Conservation (phyloP, 805 yeast genomes). For the Alloascoidea hylecoeti region DNA sequence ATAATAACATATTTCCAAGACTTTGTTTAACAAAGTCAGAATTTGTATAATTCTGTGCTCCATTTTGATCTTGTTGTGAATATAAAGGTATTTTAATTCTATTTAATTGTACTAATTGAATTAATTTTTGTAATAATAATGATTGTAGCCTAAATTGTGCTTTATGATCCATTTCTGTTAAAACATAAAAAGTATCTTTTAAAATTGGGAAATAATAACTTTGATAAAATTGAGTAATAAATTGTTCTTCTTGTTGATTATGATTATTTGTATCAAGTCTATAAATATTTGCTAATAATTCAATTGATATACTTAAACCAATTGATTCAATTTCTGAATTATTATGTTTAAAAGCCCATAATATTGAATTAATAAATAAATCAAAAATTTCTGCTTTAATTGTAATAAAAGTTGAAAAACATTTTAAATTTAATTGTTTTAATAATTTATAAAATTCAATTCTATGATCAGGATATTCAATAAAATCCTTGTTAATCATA, state of each 20-base stretch:
- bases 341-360: constrained; percentile 98
- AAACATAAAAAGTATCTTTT: constrained; percentile 83
- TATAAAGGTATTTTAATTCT: constrained; percentile 70
- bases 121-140: constrained; percentile 67
- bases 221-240: constrained; percentile 77
- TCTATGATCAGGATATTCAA: constrained; percentile 96
- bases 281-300: constrained; percentile 75
- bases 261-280: constrained; percentile 51
- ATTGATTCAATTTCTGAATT: constrained; percentile 92
- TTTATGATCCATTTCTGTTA: constrained; percentile 95
- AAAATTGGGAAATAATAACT: constrained; percentile 81
- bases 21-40: constrained; percentile 66
- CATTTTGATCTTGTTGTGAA: constrained; percentile 49
- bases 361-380: constrained; percentile 79
- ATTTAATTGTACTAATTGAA: constrained; percentile 68
- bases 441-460: constrained; percentile 88
- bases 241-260: constrained; percentile 40
- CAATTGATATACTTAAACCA: constrained; percentile 75
- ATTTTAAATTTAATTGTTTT: constrained; percentile 72
- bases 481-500: constrained; percentile 91
- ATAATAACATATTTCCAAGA: constrained; percentile 64
- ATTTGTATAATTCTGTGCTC: constrained; percentile 82
- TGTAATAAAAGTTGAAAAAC: constrained; percentile 76
- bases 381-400: constrained; percentile 89
- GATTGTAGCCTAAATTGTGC: constrained; percentile 89